Base-by-base conservation (phyloP, 2,329 filamentous ascomycete species). In the Sarocladiaceae sp. region DNA sequence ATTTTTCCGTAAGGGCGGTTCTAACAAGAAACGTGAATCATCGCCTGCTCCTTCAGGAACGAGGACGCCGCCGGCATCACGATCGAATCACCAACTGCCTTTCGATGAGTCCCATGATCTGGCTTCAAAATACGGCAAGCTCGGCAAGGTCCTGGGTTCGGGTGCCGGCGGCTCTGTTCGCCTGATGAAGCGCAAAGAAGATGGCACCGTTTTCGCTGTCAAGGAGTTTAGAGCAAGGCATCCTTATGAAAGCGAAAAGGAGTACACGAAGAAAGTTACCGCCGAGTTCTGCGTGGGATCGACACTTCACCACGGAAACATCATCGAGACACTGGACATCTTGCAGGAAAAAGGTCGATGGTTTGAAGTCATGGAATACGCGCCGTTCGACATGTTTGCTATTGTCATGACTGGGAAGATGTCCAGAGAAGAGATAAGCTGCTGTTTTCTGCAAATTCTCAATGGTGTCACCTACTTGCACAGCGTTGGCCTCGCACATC, bases 351-450 rank as follows among this genome's bases (percentile, higher is more conserved):
- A 93, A 69, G 84, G 83, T 49, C 91, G 87, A 58, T 99, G 94
- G 90, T 99, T 91, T 63, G 93, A 97, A 64, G 94, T 99, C 37
- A 99, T 99, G 94, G 94, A 99, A 66, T 99, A 96, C 64, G 94
- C 92, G 11, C 94, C 94, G 0, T 99, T 79, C 64, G 94, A 99
- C 67, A 79, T 99, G 26, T 99, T 99, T 66, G 94, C 94, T 12
- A 96, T 95, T 58, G 94, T 99, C 59, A 99, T 99, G 94, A 97
- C 94, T 0, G 94, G 94, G 31, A 96, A 91, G 71, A 99, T 99
- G 94, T 83, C 83, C 36, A 84, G 90, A 54, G 88, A 96, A 60
- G 94, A 99, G 67, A 82, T 97, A 55, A 86, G 85, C 3, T 99
- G 94, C 69, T 87, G 86, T 55, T 97, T 96, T 62, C 75, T 97